Conservation (phyloP, 225 moss, liverwort and hornwort genomes). For the Polytrichum formosum region DNA sequence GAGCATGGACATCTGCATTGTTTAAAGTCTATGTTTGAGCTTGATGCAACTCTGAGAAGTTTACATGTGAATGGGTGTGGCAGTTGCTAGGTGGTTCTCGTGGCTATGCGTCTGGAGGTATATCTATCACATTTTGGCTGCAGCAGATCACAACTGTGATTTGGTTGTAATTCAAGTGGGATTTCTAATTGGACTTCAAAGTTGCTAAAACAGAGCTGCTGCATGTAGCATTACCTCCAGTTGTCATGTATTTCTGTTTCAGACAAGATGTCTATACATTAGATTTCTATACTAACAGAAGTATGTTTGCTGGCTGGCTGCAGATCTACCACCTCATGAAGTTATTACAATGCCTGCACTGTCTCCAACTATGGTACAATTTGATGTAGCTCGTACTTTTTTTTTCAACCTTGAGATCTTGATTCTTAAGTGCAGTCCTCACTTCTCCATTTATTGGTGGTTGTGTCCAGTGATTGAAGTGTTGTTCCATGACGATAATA, state of each 20-base stretch:
- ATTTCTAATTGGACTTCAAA: neutral
- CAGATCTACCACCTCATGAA: constrained; percentile 75
- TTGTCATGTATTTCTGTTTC: neutral
- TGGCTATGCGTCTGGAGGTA: constrained; percentile 52
- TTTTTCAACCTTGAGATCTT: neutral
- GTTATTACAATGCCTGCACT: constrained; percentile 87
- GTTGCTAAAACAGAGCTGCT: neutral
- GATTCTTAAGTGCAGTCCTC: constrained; percentile 2
- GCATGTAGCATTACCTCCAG: neutral
- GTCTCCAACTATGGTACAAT: constrained; percentile 91
- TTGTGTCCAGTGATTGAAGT: constrained; percentile 7
- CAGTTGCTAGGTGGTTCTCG: constrained; percentile 45
- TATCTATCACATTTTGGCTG: neutral
- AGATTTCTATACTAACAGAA: neutral
- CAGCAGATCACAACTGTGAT: neutral
- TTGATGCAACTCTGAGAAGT: constrained; percentile 1
- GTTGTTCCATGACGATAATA: constrained; percentile 4
- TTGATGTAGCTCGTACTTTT: neutral
- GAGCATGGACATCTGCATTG: neutral
- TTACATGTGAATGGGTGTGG: constrained; percentile 10
- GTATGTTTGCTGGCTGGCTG: constrained; percentile 3
- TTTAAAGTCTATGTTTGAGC: neutral
- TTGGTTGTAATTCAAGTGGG: neutral
- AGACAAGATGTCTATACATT: constrained; percentile 4
- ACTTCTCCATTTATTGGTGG: neutral